phyloP scores from a whole-genome alignment of 805 yeast species.

The Kuraishia piskuri region DNA sequence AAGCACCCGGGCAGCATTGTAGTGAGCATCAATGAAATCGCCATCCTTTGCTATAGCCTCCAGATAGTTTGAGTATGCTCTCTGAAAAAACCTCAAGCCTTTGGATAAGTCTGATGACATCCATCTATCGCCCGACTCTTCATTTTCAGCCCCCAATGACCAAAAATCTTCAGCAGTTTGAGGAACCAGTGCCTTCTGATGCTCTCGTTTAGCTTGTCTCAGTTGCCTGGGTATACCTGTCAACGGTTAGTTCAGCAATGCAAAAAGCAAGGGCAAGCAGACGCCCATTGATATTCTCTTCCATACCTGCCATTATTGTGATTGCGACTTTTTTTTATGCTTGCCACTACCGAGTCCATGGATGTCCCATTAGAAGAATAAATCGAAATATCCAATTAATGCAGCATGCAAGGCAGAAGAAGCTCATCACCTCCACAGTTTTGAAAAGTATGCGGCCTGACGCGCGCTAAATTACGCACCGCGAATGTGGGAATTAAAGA shows the following conservation, averaged over 20 bases:
- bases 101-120: conserved; percentile 55
- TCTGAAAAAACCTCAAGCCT: conserved; percentile 54
- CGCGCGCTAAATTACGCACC: not conserved
- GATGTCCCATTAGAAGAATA: not conserved
- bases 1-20: conserved; percentile 50
- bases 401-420: not conserved
- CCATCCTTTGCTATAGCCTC: conserved; percentile 22
- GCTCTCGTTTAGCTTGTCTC: not conserved
- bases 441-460: not conserved
- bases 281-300: too few species aligned
- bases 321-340: too few species aligned
- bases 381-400: not conserved
- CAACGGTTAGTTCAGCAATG: not conserved
- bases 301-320: not conserved
- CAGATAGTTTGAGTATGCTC: conserved; percentile 38
- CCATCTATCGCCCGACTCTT: conserved; percentile 77
- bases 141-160: conserved; percentile 50
- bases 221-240: not conserved
- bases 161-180: conserved; percentile 42
- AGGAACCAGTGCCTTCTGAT: not conserved
- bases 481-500: too few species aligned
- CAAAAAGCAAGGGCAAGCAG: too few species aligned
- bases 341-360: too few species aligned
- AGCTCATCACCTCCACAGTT: not conserved
- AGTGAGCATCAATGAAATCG: conserved; percentile 36